Percentiles rank a stretch among this genome's conserved stretches.
Conservation (phyloP, 2,329 filamentous ascomycete species). For the Xylaria sp. region DNA sequence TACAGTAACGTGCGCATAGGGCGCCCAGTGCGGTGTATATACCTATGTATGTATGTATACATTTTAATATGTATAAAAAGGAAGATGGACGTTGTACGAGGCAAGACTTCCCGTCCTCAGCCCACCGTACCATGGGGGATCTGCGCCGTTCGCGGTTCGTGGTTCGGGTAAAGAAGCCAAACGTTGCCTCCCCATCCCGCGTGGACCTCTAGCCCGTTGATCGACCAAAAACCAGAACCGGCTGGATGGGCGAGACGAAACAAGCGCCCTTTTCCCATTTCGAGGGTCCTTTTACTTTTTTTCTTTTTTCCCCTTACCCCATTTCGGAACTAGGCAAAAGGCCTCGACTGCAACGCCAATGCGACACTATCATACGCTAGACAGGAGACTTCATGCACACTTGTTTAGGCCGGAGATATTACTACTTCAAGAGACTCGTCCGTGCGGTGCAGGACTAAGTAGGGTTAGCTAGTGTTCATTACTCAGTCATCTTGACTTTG, state of each 20-base stretch:
- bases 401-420: slow-evolving; percentile 1
- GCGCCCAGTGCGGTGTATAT: too few relatives aligned
- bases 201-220: neutral
- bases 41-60: too few relatives aligned
- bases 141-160: neutral
- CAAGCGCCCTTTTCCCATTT: neutral
- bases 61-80: too few relatives aligned
- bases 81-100: too few relatives aligned
- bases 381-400: neutral
- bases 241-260: slow-evolving; percentile 9
- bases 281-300: neutral
- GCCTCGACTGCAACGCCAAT: slow-evolving; percentile 12
- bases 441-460: too few relatives aligned
- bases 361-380: slow-evolving; percentile 5
- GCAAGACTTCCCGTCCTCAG: neutral
- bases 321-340: slow-evolving; percentile 7
- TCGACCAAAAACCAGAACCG: slow-evolving; percentile 17
- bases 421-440: neutral
- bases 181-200: neutral
- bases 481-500: neutral
- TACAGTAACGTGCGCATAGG: neutral
- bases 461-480: neutral
- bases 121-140: neutral
- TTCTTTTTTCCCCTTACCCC: neutral
- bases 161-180: slow-evolving; percentile 10